Evolutionary conservation across 805 yeast genomes (phyloP), one percentile per base, ranked within the genome.

Genomic region (Pichia deserticola): DNA sequence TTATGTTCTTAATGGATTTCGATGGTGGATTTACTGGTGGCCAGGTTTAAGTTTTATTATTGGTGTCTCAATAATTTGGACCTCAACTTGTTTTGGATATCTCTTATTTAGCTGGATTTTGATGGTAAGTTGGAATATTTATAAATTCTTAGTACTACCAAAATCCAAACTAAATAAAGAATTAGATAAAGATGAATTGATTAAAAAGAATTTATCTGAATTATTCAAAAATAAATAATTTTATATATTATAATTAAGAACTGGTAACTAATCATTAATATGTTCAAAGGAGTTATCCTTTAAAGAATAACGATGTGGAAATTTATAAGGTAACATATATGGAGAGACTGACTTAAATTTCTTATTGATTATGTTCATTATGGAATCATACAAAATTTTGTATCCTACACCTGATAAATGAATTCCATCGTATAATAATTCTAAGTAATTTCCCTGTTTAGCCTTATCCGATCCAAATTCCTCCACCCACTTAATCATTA

Each of bases 391-490:
- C 28, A 73, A 49, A 4, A 77, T 38, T 49, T 60, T 57, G 54
- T 75, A 75, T 1, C 72, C 72, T 9, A 52, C 39, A 0, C 72
- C 71, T 5, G 65, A 63, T 52, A 67, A 73, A 55, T 77, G 81
- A 36, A 77, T 60, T 0, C 81, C 82, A 55, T 77, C 81, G 12
- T 43, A 36, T 13, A 72, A 56, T 40, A 67, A 49, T 4, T 61
- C 61, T 1, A 50, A 47, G 11, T 47, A 44, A 25, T 47, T 47
- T 1, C 50, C 49, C 7, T 40, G 38, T 29, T 47, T 35, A 7
- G 48, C 36, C 30, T 43, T 43, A 1, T 10, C 36, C 15, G 48
- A 41, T 27, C 40, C 36, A 29, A 40, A 25, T 7, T n/a, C n/a
- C 10, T 15, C 25, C 12, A 49, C 36, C 49, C 50, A 47, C 2